These are phyloP conservation scores for Triadica sebifera DNA, from an alignment of 345 rosid species.

Conservation along the genomic window DNA sequence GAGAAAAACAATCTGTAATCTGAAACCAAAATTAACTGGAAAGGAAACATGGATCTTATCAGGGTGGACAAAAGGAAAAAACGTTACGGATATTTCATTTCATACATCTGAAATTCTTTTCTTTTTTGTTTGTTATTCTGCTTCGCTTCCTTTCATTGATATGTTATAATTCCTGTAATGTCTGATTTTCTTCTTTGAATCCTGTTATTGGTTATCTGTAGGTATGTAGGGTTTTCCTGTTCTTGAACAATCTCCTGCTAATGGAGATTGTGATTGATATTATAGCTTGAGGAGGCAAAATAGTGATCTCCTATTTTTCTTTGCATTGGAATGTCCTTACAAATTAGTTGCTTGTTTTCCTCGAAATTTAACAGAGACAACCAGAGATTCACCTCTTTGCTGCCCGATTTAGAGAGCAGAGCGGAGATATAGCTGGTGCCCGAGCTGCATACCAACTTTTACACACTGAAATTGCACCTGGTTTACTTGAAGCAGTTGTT, in stretches of 20 bases:
- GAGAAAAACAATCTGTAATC: not conserved
- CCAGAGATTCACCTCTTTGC: slow-evolving; percentile 93
- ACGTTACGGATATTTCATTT: not conserved
- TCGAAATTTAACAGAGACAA: slow-evolving; percentile 54
- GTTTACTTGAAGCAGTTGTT: slow-evolving; percentile 87
- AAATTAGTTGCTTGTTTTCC: not conserved
- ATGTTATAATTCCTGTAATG: not conserved
- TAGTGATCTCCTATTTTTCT: not conserved
- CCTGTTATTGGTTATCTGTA: not conserved
- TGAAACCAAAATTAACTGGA: not conserved
- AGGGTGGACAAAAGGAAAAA: not conserved
- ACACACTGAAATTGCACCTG: slow-evolving; percentile 87
- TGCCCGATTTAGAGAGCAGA: slow-evolving; percentile 87
- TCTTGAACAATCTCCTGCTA: not conserved
- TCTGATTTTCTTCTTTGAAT: not conserved
- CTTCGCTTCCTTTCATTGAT: not conserved
- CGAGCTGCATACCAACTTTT: slow-evolving; percentile 83
- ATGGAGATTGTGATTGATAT: not conserved
- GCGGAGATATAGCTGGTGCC: slow-evolving; percentile 76
- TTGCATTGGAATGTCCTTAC: not conserved
- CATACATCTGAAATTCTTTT: too few species aligned
- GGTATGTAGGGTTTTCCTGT: not conserved
- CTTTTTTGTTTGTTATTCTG: not conserved
- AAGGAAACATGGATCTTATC: not conserved
- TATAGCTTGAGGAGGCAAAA: not conserved